A percentile compares a stretch with the other conserved stretches of the same genome.
phyloP scores from a whole-genome alignment of 805 yeast genomes.

The Wickerhamomyces kurtzmanii region DNA sequence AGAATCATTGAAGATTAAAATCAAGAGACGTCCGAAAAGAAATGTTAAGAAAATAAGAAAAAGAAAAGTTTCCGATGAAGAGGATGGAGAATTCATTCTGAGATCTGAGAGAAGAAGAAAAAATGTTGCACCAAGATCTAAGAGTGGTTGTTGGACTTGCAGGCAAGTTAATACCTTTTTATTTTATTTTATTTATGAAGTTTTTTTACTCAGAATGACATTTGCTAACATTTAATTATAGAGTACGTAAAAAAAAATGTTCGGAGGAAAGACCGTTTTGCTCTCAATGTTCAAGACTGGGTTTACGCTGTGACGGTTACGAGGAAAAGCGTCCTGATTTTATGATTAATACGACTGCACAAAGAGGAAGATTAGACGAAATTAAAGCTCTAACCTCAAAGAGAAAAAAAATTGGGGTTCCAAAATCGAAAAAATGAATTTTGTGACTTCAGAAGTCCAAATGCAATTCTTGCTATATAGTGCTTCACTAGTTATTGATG shows the following conservation, averaged over 20 bases:
- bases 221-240: no score
- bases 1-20: no score
- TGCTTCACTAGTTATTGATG: no score
- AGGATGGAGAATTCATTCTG: no score
- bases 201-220: no score
- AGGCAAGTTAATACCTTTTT: no score
- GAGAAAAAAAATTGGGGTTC: conserved; percentile 27
- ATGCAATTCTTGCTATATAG: no score
- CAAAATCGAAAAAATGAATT: no score
- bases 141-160: conserved; percentile 74
- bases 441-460: no score
- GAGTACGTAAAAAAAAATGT: conserved; percentile 65
- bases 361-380: conserved; percentile 36
- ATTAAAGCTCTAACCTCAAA: conserved; percentile 36
- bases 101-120: conserved; percentile 11
- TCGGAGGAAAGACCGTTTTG: conserved; percentile 58
- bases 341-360: conserved; percentile 32
- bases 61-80: no score
- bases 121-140: conserved; percentile 29
- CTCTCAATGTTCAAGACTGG: conserved; percentile 44
- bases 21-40: no score
- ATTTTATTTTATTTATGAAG: no score
- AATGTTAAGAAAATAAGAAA: conserved; percentile 9
- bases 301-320: conserved; percentile 51
- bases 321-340: conserved; percentile 39